Evolutionary conservation across 345 rosid species (phyloP).

Genomic region (Linum lewisii): DNA sequence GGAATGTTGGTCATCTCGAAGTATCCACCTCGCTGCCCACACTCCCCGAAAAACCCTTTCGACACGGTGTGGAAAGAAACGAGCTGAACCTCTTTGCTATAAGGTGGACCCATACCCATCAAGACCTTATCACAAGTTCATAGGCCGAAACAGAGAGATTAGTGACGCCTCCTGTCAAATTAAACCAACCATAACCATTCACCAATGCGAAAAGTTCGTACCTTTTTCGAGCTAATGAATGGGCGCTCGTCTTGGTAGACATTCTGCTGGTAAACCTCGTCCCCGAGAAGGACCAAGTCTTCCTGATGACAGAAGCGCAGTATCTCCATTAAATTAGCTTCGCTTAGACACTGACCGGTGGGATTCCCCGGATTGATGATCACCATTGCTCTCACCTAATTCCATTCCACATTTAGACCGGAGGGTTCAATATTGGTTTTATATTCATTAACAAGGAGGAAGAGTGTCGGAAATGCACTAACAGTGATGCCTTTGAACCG

Average conservation of each 20-base stretch:
- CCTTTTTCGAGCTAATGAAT: slow-evolving; percentile 83
- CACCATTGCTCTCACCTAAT: slow-evolving; percentile 94
- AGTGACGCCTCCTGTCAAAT: slow-evolving; percentile 1
- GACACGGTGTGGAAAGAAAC: slow-evolving; percentile 95
- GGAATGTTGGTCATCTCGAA: slow-evolving; percentile 98
- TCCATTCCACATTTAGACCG: no score
- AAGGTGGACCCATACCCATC: slow-evolving; percentile 80
- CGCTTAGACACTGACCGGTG: slow-evolving; percentile 97
- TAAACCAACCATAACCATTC: slow-evolving; percentile 12
- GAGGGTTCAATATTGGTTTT: no score
- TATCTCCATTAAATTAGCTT: slow-evolving; percentile 79
- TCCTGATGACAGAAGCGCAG: slow-evolving; percentile 69
- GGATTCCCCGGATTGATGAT: slow-evolving; percentile 99
- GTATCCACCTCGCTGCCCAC: slow-evolving; percentile 99
- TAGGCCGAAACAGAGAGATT: slow-evolving; percentile 7
- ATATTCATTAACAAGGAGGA: no score
- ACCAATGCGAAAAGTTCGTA: slow-evolving; percentile 16
- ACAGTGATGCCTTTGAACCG: slow-evolving; percentile 79
- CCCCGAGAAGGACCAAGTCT: slow-evolving; percentile 78
- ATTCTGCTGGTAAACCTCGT: slow-evolving; percentile 98
- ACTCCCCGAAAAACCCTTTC: slow-evolving; percentile 99
- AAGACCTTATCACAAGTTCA: slow-evolving; percentile 44
- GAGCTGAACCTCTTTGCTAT: slow-evolving; percentile 84
- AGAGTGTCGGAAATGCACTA: no score
- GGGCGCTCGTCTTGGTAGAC: slow-evolving; percentile 95